phyloP scores from a whole-genome alignment of 495 filamentous ascomycete genomes.

The Chaetomium cochliodes region DNA sequence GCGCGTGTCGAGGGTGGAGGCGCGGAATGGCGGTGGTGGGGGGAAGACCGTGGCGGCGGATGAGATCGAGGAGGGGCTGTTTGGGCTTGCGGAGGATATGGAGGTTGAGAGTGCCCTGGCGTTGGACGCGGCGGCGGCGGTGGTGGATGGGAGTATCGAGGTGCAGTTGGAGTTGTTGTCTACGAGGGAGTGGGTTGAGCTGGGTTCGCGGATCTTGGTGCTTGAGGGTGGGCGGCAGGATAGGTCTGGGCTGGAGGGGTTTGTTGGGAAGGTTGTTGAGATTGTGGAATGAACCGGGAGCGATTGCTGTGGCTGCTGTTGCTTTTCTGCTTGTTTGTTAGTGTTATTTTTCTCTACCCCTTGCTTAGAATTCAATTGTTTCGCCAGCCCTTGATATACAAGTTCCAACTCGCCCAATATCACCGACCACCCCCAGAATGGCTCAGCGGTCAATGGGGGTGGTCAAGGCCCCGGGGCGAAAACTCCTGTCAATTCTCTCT shows the following conservation, averaged over 20 bases:
- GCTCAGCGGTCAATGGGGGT: neutral
- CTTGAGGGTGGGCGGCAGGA: conserved; percentile 57
- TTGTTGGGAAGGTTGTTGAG: conserved; percentile 61
- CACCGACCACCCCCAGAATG: neutral
- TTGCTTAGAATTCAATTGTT: neutral
- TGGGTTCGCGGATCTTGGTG: conserved; percentile 75
- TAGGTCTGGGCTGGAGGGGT: conserved; percentile 62
- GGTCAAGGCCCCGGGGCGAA: neutral
- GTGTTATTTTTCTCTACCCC: neutral
- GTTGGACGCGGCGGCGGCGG: conserved; percentile 36
- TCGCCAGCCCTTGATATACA: neutral
- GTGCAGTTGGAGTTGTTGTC: conserved; percentile 74
- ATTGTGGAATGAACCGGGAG: conserved; percentile 46
- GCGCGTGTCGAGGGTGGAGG: conserved; percentile 35
- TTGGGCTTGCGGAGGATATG: conserved; percentile 60
- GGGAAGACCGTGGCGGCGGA: conserved; percentile 35
- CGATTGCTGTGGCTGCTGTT: neutral
- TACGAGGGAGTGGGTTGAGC: conserved; percentile 80
- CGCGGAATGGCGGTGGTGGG: conserved; percentile 2
- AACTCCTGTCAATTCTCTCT: neutral
- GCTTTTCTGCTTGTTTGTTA: neutral
- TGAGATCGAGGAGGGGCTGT: conserved; percentile 60
- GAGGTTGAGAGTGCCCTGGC: conserved; percentile 38
- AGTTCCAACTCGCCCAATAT: neutral
- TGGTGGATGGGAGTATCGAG: conserved; percentile 48